phyloP scores from a whole-genome alignment of 2,329 filamentous ascomycete genomes.

The Cadophora malorum region DNA sequence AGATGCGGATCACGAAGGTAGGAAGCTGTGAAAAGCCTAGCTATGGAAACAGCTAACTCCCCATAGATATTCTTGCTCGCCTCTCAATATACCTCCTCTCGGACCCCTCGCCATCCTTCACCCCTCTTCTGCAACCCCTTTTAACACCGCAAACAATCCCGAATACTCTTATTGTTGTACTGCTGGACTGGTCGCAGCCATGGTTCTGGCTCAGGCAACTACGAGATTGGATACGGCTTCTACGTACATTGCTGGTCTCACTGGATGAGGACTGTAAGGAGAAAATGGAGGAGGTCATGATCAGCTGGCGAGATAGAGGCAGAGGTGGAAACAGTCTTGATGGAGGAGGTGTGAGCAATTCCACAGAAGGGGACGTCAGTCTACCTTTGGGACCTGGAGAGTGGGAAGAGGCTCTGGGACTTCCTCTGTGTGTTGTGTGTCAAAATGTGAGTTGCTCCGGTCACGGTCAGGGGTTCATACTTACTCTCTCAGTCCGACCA shows the following conservation, averaged over 20 bases:
- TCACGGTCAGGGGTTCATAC: slow-evolving; percentile 36
- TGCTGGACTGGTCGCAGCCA: slow-evolving; percentile 95
- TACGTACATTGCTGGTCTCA: slow-evolving; percentile 77
- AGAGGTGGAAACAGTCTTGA: slow-evolving; percentile 70
- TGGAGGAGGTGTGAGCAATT: slow-evolving; percentile 59
- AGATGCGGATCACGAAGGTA: slow-evolving; percentile 92
- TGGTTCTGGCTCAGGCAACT: slow-evolving; percentile 92
- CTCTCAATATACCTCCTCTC: slow-evolving; percentile 88
- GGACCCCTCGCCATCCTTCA: slow-evolving; percentile 83
- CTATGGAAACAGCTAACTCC: slow-evolving; percentile 29
- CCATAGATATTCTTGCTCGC: slow-evolving; percentile 81
- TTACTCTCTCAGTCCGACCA: slow-evolving; percentile 32
- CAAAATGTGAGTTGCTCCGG: slow-evolving; percentile 72
- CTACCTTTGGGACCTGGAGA: slow-evolving; percentile 86
- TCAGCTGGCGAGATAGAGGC: slow-evolving; percentile 77
- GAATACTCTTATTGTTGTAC: slow-evolving; percentile 84
- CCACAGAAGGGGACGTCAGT: slow-evolving; percentile 71
- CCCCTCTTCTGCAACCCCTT: slow-evolving; percentile 81
- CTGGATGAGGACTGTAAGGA: slow-evolving; percentile 79
- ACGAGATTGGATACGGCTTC: slow-evolving; percentile 84
- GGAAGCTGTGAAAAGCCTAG: slow-evolving; percentile 30
- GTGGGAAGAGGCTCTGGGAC: slow-evolving; percentile 87
- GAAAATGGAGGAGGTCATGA: slow-evolving; percentile 86
- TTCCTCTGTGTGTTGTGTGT: slow-evolving; percentile 93
- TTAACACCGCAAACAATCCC: slow-evolving; percentile 84